Base-by-base conservation (phyloP, 192 early-diverging fungal species). In the Backusella australiensis region DNA sequence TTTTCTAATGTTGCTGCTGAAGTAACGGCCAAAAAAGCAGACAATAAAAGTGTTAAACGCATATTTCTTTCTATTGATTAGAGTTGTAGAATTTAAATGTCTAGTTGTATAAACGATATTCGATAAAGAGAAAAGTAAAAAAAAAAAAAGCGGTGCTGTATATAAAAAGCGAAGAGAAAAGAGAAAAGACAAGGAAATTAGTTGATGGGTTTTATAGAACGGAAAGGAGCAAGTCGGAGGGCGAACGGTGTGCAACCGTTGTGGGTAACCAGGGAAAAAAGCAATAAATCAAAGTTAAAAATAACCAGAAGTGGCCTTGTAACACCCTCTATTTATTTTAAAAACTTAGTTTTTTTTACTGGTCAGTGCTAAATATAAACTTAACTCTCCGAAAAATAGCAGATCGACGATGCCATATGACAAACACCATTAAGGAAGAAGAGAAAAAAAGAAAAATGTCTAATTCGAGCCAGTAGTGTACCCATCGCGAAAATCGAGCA, bases 1-100 rank as follows among this genome's bases (percentile, higher is more conserved):
- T 34, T 56, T 14, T 69, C 68, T 17, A 79, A 74, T 66, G 67
- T 39, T 34, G 75, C 75, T 34, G 67, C 39, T 63, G 56, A 63
- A 29, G 56, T 32, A 15, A 46, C 23, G 1, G 46, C 67, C 34
- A 59, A 52, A n/a, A 52, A 17, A 23, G 65, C 34, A 35, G 74
- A 68, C 12, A 75, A 12, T 67, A 77, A 35, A 68, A 34, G 66
- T 42, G 34, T 71, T 42, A 32, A 44, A 26, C 53, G 69, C 71
- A 72, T 68, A 21, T 32, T 42, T 46, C 14, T 46, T 49, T 7
- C 7, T 70, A 32, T 63, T 65, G 11, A 39, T 39, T 46, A 65
- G 15, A 68, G 34, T 66, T 26, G 15, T 49, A 41, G 36, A 38
- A 23, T 19, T 69, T 36, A 41, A 69, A 6, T 35, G 21, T 23